Evolutionary conservation across 2,329 filamentous ascomycete species (phyloP).

Genomic region (Paramyrothecium sp.): DNA sequence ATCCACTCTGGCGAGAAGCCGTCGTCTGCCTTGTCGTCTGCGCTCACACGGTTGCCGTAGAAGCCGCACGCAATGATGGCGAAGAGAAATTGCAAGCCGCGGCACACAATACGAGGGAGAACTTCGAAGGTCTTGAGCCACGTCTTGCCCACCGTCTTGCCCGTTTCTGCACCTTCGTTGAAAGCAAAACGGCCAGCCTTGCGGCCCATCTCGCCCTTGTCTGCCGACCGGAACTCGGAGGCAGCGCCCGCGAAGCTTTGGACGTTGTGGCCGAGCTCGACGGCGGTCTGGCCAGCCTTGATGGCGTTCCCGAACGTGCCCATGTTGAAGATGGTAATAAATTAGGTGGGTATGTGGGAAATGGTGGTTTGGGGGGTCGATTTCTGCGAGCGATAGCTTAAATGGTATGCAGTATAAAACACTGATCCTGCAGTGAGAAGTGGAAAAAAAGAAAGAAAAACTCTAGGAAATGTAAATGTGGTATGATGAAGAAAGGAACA

Average conservation of each 20-base stretch:
- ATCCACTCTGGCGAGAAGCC: constrained; percentile 57
- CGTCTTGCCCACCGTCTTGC: constrained; percentile 41
- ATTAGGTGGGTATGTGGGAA: background rate
- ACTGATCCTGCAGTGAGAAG: background rate
- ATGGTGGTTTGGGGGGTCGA: background rate
- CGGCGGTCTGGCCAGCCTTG: constrained; percentile 30
- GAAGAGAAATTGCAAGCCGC: constrained; percentile 68
- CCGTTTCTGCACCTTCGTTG: constrained; percentile 30
- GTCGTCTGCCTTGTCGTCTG: constrained; percentile 32
- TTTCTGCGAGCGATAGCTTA: background rate
- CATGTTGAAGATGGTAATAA: constrained; percentile 17
- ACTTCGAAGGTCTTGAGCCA: constrained; percentile 45
- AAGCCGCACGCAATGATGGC: constrained; percentile 68
- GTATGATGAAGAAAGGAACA: background rate
- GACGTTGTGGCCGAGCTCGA: constrained; percentile 27
- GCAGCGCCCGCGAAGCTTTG: constrained; percentile 23
- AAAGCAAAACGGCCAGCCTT: constrained; percentile 29
- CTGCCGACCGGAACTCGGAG: constrained; percentile 26
- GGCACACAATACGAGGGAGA: constrained; percentile 51
- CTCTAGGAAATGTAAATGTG: background rate
- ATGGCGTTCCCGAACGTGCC: constrained; percentile 25
- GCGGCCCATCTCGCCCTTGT: constrained; percentile 31
- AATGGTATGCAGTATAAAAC: background rate
- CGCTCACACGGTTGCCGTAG: constrained; percentile 61
- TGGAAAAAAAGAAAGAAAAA: background rate